These are phyloP conservation scores for Corymbia citriodora DNA, from an alignment of 441 rosid species.

Conservation along the genomic window DNA sequence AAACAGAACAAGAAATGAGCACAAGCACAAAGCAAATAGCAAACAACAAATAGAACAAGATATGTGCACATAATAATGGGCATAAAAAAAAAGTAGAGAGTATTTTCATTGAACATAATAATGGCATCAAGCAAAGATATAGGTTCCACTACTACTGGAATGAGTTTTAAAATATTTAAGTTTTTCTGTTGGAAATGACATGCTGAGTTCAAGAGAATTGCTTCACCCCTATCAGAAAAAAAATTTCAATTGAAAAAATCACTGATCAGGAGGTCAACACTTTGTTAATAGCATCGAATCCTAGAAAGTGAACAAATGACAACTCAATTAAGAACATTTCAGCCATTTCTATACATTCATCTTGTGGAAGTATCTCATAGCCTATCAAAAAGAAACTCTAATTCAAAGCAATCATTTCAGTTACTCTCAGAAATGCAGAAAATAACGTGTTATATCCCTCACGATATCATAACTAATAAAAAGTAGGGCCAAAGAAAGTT, in stretches of 20 bases:
- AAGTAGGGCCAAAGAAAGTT: neutral
- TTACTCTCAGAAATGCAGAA: neutral
- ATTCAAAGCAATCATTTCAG: neutral
- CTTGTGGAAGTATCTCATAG: neutral
- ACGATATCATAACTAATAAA: neutral
- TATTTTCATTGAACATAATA: too few relatives aligned
- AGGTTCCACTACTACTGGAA: too few relatives aligned
- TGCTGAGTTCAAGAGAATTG: too few relatives aligned
- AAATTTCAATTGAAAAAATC: neutral
- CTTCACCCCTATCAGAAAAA: constrained; percentile 28
- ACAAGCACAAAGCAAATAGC: too few relatives aligned
- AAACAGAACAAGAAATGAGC: too few relatives aligned
- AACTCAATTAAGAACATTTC: neutral
- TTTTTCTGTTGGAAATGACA: too few relatives aligned
- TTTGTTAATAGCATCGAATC: neutral
- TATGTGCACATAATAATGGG: too few relatives aligned
- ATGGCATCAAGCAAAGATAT: too few relatives aligned
- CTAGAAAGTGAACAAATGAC: neutral
- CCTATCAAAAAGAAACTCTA: neutral
- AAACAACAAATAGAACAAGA: too few relatives aligned
- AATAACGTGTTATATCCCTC: neutral
- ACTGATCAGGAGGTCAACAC: neutral
- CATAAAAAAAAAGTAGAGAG: too few relatives aligned
- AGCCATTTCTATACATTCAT: neutral
- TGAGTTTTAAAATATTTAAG: too few relatives aligned